Base-by-base conservation (phyloP, 371 early-diverging fungal species). In the Mycotypha africana region DNA sequence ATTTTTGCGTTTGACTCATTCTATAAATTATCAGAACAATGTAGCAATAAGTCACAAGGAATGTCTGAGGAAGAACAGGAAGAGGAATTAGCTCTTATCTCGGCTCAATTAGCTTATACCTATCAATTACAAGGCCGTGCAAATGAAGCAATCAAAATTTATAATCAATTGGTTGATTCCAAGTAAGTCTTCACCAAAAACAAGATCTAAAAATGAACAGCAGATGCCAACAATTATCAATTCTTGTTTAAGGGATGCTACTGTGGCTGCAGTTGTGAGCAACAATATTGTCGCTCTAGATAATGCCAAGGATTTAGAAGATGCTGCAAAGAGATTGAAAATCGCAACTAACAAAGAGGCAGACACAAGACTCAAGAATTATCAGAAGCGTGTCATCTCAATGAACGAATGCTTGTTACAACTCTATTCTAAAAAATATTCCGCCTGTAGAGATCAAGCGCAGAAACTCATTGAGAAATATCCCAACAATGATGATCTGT, bases 101-200 rank as follows among this genome's bases (percentile, higher is more conserved):
- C 71, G 4, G 73, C 80, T 11, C 88, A 89, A 65, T 62, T 84
- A n/a, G 87, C 81, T 10, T 88, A 81, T 50, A 80, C 85, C 31
- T 76, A 78, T 51, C 90, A 89, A 54, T 40, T 79, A 17, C 72
- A 79, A 49, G 86, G 86, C 5, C 64, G 64, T 14, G 47, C 53
- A 2, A 60, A 67, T 0, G 74, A 85, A 42, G 88, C 88, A 8
- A 62, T 60, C 43, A 78, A 84, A 10, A 61, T 86, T 15, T 88
- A 85, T 52, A 70, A 78, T 35, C 67, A 67, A 12, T 64, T 86
- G 6, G 57, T 86, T 23, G 74, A 70, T 41, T 67, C 68, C 38
- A 81, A 70, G 87, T 84, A 80, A 51, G 58, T 45, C 3, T 28
- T 12, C 30, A 28, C 8, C 6, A 12, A 28, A 12, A 28, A 28